Base-by-base conservation (phyloP, 2,329 filamentous ascomycete genomes). In the Colletotrichum sansevieriae region DNA sequence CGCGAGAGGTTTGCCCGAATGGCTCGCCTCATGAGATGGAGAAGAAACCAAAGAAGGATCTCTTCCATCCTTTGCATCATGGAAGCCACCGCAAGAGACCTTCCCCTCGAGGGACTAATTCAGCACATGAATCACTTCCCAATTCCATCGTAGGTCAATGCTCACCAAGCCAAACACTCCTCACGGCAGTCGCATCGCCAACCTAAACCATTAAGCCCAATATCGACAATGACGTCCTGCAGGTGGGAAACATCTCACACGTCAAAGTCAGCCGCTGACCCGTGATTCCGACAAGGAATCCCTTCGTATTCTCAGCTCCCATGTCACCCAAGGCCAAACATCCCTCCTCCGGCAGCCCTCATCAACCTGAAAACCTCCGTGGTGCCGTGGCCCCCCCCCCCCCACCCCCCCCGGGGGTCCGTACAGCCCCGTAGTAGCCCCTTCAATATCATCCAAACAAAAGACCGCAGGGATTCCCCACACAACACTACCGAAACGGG, bases 401-500 rank as follows among this genome's bases (percentile, higher is more conserved):
- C n/a, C n/a, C n/a, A n/a, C 52, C 55, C 4, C 54, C 18, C 18
- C 18, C 2, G 18, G 18, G n/a, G 25, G 35, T 54, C 43, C 29
- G 41, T 46, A 22, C n/a, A 47, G 49, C 49, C 43, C 63, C 47
- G 47, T 62, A 29, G 22, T n/a, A 12, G 43, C 63, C 63, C 63
- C 63, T 66, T 66, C 63, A 66, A 63, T 66, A 63, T 63, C 43
- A 49, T 41, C 63, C 57, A 66, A 66, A 55, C 59, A 52, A 59
- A 51, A 58, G 11, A 29, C 44, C 37, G 44, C 60, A 58, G 54
- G 54, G 65, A 54, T 65, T 55, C 65, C 61, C 65, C 65, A 65
- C 54, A 64, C 22, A 15, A n/a, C 13, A 43, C 63, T 43, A 25
- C 59, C 22, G 10, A 63, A 63, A 47, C 22, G 33, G 65, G 41